phyloP scores from a whole-genome alignment of 2,329 filamentous ascomycete genomes.

The Talaromyces sp. region DNA sequence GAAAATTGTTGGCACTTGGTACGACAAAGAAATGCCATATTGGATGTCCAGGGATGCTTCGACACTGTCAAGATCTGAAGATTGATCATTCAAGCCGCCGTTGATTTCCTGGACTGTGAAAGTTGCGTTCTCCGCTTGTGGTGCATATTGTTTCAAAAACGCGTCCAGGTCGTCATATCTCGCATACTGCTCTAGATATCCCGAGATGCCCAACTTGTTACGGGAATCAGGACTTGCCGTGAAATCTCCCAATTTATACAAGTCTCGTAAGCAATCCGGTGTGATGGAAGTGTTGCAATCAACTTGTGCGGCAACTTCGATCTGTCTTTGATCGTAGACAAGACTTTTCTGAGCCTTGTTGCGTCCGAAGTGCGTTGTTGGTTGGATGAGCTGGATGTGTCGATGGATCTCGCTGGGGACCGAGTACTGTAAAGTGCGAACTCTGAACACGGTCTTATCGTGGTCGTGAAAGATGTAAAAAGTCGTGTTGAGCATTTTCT shows the following conservation, averaged over 20 bases:
- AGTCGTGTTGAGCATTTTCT: conserved; percentile 54
- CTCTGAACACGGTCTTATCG: conserved; percentile 40
- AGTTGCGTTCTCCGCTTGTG: conserved; percentile 49
- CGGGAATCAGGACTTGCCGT: conserved; percentile 32
- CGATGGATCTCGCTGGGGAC: conserved; percentile 54
- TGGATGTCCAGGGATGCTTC: conserved; percentile 66
- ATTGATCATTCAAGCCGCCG: conserved; percentile 52
- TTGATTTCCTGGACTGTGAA: conserved; percentile 60
- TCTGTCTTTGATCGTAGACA: conserved; percentile 24
- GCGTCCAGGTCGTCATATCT: conserved; percentile 53
- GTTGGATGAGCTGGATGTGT: conserved; percentile 62
- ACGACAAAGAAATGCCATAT: conserved; percentile 55
- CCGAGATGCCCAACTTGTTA: conserved; percentile 46
- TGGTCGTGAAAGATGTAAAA: conserved; percentile 56
- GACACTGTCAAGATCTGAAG: conserved; percentile 39
- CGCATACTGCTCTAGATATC: conserved; percentile 52
- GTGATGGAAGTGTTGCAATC: conserved; percentile 43
- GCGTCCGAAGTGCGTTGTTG: conserved; percentile 61
- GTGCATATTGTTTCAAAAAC: conserved; percentile 56
- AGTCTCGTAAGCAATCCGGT: conserved; percentile 47
- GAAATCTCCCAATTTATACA: conserved; percentile 49
- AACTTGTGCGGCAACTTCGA: conserved; percentile 23
- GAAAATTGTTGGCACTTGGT: conserved; percentile 53
- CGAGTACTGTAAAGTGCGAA: conserved; percentile 60
- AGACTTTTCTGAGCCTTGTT: conserved; percentile 43